A percentile compares a stretch with the other conserved stretches of the same genome.
Conservation (phyloP, 345 rosid species). For the Brassica carinata region DNA sequence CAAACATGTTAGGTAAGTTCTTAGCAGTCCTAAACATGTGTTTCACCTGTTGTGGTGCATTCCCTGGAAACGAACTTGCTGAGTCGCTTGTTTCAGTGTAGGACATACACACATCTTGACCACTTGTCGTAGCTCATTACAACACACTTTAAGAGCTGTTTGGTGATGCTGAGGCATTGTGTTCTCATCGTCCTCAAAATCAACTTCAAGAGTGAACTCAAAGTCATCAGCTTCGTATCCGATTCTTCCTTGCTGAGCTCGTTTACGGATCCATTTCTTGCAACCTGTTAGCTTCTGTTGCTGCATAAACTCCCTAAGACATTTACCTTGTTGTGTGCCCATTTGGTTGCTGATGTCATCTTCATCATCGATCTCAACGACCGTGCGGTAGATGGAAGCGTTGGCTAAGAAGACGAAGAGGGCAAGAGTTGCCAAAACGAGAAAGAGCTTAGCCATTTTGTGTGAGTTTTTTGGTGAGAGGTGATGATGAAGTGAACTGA, state of each 20-base stretch:
- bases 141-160: constrained; percentile 16
- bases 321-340: constrained; percentile 22
- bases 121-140: constrained; percentile 20
- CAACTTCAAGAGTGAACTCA: constrained; percentile 20
- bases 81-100: background rate
- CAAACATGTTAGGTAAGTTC: constrained; percentile 9
- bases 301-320: constrained; percentile 28
- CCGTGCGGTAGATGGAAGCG: constrained; percentile 23
- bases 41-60: constrained; percentile 19
- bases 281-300: constrained; percentile 47
- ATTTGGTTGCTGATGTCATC: constrained; percentile 3
- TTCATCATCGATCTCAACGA: constrained; percentile 19
- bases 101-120: constrained; percentile 29
- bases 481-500: constrained; percentile 12
- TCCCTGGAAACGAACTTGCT: constrained; percentile 5
- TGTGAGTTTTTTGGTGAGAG: background rate
- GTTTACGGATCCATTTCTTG: constrained; percentile 34
- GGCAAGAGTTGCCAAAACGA: constrained; percentile 15
- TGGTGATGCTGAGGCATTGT: background rate
- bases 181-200: constrained; percentile 18
- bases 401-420: constrained; percentile 22
- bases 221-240: constrained; percentile 26
- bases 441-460: constrained; percentile 19
- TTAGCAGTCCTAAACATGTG: constrained; percentile 22
- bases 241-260: constrained; percentile 26